These are phyloP conservation scores for Myxozyma vanderwaltii DNA, from an alignment of 805 yeast genomes.

Conservation along the genomic window DNA sequence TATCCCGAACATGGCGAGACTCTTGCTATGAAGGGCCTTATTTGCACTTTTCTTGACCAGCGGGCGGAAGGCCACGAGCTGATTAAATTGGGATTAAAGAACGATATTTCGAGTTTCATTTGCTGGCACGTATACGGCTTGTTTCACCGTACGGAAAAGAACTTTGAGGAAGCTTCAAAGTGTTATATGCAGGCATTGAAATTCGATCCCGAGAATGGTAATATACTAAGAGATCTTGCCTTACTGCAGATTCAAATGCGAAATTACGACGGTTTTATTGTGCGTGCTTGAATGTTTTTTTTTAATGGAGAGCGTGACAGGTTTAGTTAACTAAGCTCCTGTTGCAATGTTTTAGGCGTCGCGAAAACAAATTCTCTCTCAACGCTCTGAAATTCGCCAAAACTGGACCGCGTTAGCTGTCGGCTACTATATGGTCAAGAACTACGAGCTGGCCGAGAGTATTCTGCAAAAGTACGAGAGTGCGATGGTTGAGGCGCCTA, in stretches of 20 bases:
- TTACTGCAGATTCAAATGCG: constrained; percentile 78
- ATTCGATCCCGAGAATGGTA: constrained; percentile 75
- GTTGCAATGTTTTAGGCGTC: constrained; percentile 45
- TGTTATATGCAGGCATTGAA: constrained; percentile 75
- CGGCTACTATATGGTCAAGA: constrained; percentile 76
- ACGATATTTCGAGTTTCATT: constrained; percentile 64
- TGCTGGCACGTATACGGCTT: constrained; percentile 86
- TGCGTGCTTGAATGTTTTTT: constrained; percentile 5
- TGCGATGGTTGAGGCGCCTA: constrained; percentile 63
- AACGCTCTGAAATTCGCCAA: constrained; percentile 78
- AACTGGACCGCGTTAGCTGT: constrained; percentile 88
- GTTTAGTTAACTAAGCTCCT: not conserved
- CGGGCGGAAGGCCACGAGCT: constrained; percentile 63
- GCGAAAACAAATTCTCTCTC: constrained; percentile 68
- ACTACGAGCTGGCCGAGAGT: constrained; percentile 66
- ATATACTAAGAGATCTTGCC: constrained; percentile 79
- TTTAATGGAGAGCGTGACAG: too few species aligned
- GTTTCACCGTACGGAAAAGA: constrained; percentile 67
- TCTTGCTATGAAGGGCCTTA: constrained; percentile 80
- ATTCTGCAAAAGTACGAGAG: constrained; percentile 77
- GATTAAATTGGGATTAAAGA: constrained; percentile 61
- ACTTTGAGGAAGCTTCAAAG: constrained; percentile 74
- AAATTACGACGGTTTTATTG: constrained; percentile 63
- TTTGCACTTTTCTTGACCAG: constrained; percentile 59
- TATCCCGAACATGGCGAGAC: constrained; percentile 77